Percentiles rank a stretch among this genome's conserved stretches.
These are phyloP conservation scores for Mycena polygramma DNA, from an alignment of 768 basidiomycete genomes.

Conservation along the genomic window DNA sequence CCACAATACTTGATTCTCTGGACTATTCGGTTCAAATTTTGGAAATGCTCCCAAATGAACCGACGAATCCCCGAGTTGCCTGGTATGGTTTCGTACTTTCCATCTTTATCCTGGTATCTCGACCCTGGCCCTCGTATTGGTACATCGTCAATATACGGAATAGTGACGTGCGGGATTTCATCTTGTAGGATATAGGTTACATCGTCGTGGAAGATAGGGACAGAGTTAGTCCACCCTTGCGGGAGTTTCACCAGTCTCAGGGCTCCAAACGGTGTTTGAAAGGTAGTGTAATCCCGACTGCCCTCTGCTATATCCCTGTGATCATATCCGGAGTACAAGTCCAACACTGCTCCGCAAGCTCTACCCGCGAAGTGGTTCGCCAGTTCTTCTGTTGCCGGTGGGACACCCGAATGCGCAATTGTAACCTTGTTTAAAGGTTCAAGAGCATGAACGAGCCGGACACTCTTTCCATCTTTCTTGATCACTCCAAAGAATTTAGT, in stretches of 20 bases:
- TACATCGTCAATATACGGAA: constrained; percentile 46
- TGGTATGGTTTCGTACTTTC: constrained; percentile 38
- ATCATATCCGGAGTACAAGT: constrained; percentile 43
- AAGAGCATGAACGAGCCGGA: constrained; percentile 41
- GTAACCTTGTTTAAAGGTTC: constrained; percentile 42
- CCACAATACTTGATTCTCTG: constrained; percentile 1
- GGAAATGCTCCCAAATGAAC: no score
- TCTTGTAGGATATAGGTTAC: constrained; percentile 41
- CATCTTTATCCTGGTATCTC: constrained; percentile 34
- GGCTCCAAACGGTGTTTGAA: constrained; percentile 40
- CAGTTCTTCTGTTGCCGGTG: constrained; percentile 30
- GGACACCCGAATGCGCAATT: constrained; percentile 35
- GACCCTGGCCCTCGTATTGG: constrained; percentile 40
- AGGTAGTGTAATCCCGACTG: constrained; percentile 45
- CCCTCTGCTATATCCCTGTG: constrained; percentile 38
- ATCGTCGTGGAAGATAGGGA: constrained; percentile 21
- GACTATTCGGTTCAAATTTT: no score
- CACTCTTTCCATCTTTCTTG: constrained; percentile 35
- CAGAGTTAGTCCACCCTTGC: constrained; percentile 49
- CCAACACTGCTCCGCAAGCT: constrained; percentile 34
- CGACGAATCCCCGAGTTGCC: constrained; percentile 27
- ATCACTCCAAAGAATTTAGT: constrained; percentile 48
- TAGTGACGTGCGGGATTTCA: constrained; percentile 42
- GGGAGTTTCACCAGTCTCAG: constrained; percentile 38
- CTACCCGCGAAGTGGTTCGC: neutral